Evolutionary conservation across 306 rosid species (phyloP).

Genomic region (Castanospermum australe): DNA sequence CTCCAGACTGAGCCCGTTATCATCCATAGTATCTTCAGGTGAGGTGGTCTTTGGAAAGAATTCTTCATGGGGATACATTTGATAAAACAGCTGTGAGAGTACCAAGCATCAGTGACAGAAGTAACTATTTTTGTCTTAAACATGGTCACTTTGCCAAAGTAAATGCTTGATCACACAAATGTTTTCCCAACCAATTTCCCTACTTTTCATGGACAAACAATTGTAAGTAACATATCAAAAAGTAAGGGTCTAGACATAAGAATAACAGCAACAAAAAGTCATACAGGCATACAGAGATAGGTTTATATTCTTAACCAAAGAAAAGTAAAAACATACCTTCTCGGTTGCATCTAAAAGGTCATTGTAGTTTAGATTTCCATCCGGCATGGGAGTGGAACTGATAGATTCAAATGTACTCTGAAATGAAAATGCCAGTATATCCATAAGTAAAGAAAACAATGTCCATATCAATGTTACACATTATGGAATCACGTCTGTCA

Average conservation of each 20-base stretch:
- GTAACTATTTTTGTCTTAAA: not conserved
- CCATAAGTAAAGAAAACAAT: not conserved
- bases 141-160: not conserved
- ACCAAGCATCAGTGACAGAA: slow-evolving; percentile 2
- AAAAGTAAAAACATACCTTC: slow-evolving; percentile 43
- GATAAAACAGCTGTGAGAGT: slow-evolving; percentile 44
- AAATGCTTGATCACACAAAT: not conserved
- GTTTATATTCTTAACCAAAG: not conserved
- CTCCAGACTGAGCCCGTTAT: slow-evolving; percentile 37
- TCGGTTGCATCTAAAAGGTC: slow-evolving; percentile 52
- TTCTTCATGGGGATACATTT: slow-evolving; percentile 48
- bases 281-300: not conserved
- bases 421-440: slow-evolving; percentile 24
- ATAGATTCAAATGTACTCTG: slow-evolving; percentile 63
- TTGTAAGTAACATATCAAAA: not conserved
- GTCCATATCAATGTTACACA: slow-evolving; percentile 9
- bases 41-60: slow-evolving; percentile 45
- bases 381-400: slow-evolving; percentile 66
- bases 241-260: not conserved
- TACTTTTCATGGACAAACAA: not conserved
- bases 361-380: slow-evolving; percentile 73
- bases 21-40: slow-evolving; percentile 39
- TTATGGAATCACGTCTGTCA: not conserved
- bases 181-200: not conserved
- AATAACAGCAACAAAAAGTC: not conserved